Evolutionary conservation across 805 yeast genomes (phyloP).

Genomic region (Starmerella scarabaei): DNA sequence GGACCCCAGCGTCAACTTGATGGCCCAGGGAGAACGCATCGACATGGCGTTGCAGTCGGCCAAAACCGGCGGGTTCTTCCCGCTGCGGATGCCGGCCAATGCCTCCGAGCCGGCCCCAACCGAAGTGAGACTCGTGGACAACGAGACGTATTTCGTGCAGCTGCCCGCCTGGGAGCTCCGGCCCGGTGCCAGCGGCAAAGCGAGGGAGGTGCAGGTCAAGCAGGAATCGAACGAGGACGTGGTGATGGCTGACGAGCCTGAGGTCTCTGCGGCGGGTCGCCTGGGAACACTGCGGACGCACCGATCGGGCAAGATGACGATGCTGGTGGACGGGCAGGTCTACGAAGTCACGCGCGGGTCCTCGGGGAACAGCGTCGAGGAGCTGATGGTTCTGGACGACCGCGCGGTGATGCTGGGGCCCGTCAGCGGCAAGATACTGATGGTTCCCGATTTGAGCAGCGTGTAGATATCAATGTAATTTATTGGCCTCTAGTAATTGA

Average conservation of each 20-base stretch:
- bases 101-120: constrained; percentile 1
- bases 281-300: constrained; percentile 68
- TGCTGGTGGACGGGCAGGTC: constrained; percentile 56
- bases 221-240: constrained; percentile 11
- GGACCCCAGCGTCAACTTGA: constrained; percentile 3
- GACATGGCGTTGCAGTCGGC: constrained; percentile 15
- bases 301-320: constrained; percentile 67
- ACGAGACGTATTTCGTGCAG: constrained; percentile 32
- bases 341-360: constrained; percentile 66
- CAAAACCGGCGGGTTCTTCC: constrained; percentile 12
- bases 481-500: too few species aligned
- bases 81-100: constrained; percentile 14
- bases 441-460: constrained; percentile 37
- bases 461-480: constrained; percentile 3
- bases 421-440: constrained; percentile 43
- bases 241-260: constrained; percentile 5
- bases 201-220: constrained; percentile 10
- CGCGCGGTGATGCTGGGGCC: constrained; percentile 40
- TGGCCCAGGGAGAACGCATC: constrained; percentile 10
- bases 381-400: constrained; percentile 45
- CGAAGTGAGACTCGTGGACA: constrained; percentile 21
- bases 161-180: constrained; percentile 32
- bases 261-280: constrained; percentile 34
- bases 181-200: constrained; percentile 3
- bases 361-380: constrained; percentile 57